Conservation (phyloP, 352 stramenopile species). For the Globisporangium spiculum region DNA sequence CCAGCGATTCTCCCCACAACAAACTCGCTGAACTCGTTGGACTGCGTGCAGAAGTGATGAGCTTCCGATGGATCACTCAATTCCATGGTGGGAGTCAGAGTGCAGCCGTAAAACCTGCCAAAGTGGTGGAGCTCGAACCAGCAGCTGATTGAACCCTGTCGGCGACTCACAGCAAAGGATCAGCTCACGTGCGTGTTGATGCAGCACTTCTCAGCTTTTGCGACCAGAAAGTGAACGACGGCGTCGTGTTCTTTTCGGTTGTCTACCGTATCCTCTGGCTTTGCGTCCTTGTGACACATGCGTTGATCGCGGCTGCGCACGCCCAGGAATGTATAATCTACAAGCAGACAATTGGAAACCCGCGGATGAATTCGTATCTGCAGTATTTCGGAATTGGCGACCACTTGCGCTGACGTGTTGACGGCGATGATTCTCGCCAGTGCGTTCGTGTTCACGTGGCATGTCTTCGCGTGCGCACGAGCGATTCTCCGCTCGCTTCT, state of each 20-base stretch:
- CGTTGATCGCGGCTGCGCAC: neutral
- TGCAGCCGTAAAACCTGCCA: neutral
- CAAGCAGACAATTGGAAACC: conserved; percentile 6
- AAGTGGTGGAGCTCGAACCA: neutral
- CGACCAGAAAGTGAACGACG: conserved; percentile 2
- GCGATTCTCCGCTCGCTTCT: neutral
- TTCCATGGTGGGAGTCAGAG: neutral
- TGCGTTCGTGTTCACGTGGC: neutral
- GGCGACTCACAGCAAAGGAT: neutral
- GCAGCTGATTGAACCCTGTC: neutral
- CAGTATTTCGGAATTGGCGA: conserved; percentile 10
- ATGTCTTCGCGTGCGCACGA: neutral
- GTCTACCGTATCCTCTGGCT: neutral
- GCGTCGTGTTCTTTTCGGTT: neutral
- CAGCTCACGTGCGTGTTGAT: neutral
- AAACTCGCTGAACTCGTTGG: neutral
- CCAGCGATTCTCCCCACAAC: neutral
- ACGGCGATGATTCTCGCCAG: conserved; percentile 5
- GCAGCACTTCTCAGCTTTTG: conserved; percentile 2
- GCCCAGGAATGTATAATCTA: conserved; percentile 5
- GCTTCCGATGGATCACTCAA: neutral
- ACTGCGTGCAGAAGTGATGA: neutral
- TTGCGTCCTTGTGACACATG: neutral
- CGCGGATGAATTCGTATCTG: conserved; percentile 8
- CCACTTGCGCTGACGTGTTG: conserved; percentile 5